A percentile compares a stretch with the other conserved stretches of the same genome.
phyloP scores from a whole-genome alignment of 2,329 filamentous ascomycete species.

The Pestalotiopsis fici region DNA sequence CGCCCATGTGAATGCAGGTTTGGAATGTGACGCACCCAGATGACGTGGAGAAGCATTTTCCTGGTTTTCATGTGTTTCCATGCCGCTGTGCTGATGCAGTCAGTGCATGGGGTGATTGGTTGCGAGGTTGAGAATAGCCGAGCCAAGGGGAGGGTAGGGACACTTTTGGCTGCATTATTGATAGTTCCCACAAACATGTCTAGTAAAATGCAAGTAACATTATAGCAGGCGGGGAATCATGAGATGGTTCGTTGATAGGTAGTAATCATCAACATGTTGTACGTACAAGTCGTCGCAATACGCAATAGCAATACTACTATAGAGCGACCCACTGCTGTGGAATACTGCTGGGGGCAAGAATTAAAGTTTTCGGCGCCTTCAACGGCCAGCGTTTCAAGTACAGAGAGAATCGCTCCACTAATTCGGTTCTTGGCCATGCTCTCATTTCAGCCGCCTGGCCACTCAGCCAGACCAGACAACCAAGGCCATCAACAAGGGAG shows the following conservation, averaged over 20 bases:
- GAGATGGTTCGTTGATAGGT: neutral
- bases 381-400: constrained; percentile 3
- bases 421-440: neutral
- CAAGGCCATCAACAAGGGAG: neutral
- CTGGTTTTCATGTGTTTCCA: neutral
- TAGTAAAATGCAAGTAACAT: neutral
- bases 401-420: neutral
- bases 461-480: neutral
- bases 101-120: too few species aligned
- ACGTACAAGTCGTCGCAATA: neutral
- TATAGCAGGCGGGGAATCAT: neutral
- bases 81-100: neutral
- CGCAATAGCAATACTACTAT: neutral
- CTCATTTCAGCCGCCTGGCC: neutral
- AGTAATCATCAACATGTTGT: neutral
- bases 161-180: neutral
- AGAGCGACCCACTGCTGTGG: neutral
- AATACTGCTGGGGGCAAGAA: neutral
- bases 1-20: neutral
- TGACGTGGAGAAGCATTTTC: neutral
- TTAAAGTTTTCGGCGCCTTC: constrained; percentile 1
- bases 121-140: neutral
- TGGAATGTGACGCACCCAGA: neutral
- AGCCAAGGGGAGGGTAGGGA: neutral
- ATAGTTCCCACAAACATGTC: neutral